phyloP scores from a whole-genome alignment of 2,329 filamentous ascomycete species.

The Exophiala sideris region DNA sequence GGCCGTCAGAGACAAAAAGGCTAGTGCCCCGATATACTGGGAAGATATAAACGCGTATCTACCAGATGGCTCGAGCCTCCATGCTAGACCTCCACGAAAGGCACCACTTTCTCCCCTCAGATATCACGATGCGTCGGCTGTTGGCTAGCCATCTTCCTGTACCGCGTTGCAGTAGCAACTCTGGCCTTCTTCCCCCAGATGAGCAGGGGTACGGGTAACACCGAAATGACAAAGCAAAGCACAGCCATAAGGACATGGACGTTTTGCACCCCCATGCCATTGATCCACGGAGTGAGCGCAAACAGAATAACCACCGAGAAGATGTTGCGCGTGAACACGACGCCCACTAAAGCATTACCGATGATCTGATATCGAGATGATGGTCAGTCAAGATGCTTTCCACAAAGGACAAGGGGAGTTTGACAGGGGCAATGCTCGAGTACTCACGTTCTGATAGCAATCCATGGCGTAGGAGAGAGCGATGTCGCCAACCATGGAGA shows the following conservation, averaged over 20 bases:
- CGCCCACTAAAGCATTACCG: constrained; percentile 44
- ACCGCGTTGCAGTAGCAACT: constrained; percentile 32
- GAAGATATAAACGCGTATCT: neutral
- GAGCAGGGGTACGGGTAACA: constrained; percentile 30
- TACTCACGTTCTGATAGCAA: constrained; percentile 32
- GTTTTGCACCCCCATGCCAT: constrained; percentile 38
- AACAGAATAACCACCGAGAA: constrained; percentile 47
- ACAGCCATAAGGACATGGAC: constrained; percentile 41
- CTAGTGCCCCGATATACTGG: constrained; percentile 2
- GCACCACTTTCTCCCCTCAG: neutral
- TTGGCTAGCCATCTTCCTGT: constrained; percentile 23
- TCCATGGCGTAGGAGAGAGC: constrained; percentile 32
- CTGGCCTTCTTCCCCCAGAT: constrained; percentile 37
- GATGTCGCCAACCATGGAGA: constrained; percentile 26
- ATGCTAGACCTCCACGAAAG: neutral
- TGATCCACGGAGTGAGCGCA: constrained; percentile 42
- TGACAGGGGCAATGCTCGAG: neutral
- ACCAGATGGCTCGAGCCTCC: neutral
- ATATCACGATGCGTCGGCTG: constrained; percentile 3
- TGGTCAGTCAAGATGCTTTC: neutral
- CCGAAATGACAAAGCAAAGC: constrained; percentile 34
- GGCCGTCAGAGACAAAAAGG: neutral
- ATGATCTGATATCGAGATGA: constrained; percentile 37
- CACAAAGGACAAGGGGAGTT: neutral
- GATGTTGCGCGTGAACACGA: constrained; percentile 45